Evolutionary conservation across 352 stramenopile genomes (phyloP).

Genomic region (Pythium sp.): DNA sequence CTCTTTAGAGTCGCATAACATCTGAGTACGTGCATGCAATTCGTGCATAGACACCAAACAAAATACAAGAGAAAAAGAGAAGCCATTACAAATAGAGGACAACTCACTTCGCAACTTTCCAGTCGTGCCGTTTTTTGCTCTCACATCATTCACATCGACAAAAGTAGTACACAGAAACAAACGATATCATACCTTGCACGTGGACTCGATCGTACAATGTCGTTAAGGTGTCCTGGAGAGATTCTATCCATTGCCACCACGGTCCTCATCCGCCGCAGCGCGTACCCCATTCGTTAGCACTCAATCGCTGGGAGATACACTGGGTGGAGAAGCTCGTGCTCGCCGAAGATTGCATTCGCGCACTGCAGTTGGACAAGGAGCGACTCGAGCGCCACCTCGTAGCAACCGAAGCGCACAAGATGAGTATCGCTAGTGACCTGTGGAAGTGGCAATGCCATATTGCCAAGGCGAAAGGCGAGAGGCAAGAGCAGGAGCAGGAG

Average conservation of each 20-base stretch:
- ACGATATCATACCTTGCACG: not conserved
- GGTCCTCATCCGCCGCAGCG: too few relatives aligned
- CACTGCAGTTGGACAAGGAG: not conserved
- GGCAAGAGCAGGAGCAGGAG: not conserved
- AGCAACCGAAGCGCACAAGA: not conserved
- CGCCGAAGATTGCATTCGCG: not conserved
- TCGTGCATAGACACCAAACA: not conserved
- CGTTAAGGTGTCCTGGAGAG: too few relatives aligned
- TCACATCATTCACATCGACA: not conserved
- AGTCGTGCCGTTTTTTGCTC: not conserved
- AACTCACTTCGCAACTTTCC: not conserved
- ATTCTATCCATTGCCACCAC: too few relatives aligned
- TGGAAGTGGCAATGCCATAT: not conserved
- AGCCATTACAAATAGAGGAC: not conserved
- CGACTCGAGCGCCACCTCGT: not conserved
- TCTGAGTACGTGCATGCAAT: not conserved
- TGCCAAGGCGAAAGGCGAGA: not conserved
- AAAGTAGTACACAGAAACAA: not conserved
- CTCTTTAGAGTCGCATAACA: constrained; percentile 9
- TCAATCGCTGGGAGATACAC: too few relatives aligned
- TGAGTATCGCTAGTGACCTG: too few relatives aligned
- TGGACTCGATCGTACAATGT: not conserved
- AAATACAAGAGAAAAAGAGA: not conserved
- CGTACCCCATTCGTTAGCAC: too few relatives aligned
- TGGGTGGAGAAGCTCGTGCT: not conserved